Base-by-base conservation (phyloP, 164 flowering plant species). In the Piper betle region DNA sequence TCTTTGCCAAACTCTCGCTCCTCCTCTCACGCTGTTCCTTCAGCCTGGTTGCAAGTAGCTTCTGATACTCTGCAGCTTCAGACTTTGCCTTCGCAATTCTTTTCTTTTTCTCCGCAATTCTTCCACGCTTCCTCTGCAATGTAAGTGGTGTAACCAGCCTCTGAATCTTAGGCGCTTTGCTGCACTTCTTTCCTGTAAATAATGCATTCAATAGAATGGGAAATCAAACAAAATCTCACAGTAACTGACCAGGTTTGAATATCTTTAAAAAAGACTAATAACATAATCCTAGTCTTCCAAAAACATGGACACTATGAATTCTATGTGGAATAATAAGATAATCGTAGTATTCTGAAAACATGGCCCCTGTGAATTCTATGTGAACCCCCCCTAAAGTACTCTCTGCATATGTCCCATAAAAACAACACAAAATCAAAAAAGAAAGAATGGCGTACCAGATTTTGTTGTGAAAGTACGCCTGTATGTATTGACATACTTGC, bases 31-130 rank as follows among this genome's bases (percentile, higher is more conserved):
- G 58, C 64, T 79, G 82, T 66, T 80, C 84, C 72, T 76, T 80
- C 75, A 80, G 52, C 60, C 81, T 64, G 37, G 69, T 64, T 12
- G 84, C 84, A 10, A 80, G 78, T 40, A 80, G 80, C 64, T 80
- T 78, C 64, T 80, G 84, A 59, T 80, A 80, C 63, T 80, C 84
- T 0, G 80, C 84, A 2, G 84, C 84, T 58, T 80, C 84, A 1
- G 81, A 18, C 58, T 80, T 78, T 43, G 82, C 80, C 75, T 77
- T 79, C 0, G 71, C 77, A n/a, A 77, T 71, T 57, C 82, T 74
- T 71, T 63, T 71, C 82, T 79, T 79, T 64, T 79, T 79, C 59
- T 74, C 82, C 2, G 82, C 75, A 55, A 79, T 75, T 37, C 82
- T 72, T 5, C 69, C 77, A 0, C 80, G 73, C 68, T 79, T 79